These are phyloP conservation scores for Barbatosphaeria neglecta DNA, from an alignment of 495 filamentous ascomycete species.

Conservation along the genomic window DNA sequence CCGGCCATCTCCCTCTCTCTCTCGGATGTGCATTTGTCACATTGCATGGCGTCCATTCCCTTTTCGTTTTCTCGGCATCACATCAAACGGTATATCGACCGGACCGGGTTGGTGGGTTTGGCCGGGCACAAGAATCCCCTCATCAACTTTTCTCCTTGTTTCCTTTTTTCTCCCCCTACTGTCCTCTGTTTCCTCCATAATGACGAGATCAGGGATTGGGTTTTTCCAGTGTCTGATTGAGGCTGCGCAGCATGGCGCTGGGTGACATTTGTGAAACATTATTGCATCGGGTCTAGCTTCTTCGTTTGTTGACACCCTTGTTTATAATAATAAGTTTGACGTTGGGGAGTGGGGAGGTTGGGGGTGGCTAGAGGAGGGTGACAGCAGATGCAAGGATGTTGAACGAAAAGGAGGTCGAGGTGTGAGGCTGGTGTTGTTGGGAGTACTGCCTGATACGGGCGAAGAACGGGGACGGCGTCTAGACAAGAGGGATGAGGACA, in stretches of 20 bases:
- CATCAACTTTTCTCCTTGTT: not conserved
- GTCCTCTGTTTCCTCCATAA: not conserved
- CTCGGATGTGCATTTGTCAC: not conserved
- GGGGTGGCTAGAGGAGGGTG: not conserved
- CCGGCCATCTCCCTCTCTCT: too few relatives aligned
- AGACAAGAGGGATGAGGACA: not conserved
- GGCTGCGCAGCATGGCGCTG: constrained; percentile 1
- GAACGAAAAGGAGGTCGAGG: constrained; percentile 28
- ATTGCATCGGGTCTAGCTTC: constrained; percentile 1
- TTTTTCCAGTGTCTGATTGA: not conserved
- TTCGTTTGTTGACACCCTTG: not conserved
- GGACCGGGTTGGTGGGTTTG: not conserved
- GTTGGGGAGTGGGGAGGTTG: not conserved
- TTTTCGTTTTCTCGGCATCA: not conserved
- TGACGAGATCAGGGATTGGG: not conserved
- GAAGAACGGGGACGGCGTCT: not conserved
- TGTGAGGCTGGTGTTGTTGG: constrained; percentile 34
- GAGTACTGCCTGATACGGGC: not conserved
- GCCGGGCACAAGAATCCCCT: not conserved
- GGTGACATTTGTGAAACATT: not conserved
- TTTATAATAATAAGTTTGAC: not conserved
- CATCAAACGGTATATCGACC: not conserved
- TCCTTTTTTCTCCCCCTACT: not conserved
- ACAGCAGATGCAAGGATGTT: not conserved
- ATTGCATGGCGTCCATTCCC: not conserved